These are phyloP conservation scores for Rhodocollybia butyracea DNA, from an alignment of 768 basidiomycete species.

Conservation along the genomic window DNA sequence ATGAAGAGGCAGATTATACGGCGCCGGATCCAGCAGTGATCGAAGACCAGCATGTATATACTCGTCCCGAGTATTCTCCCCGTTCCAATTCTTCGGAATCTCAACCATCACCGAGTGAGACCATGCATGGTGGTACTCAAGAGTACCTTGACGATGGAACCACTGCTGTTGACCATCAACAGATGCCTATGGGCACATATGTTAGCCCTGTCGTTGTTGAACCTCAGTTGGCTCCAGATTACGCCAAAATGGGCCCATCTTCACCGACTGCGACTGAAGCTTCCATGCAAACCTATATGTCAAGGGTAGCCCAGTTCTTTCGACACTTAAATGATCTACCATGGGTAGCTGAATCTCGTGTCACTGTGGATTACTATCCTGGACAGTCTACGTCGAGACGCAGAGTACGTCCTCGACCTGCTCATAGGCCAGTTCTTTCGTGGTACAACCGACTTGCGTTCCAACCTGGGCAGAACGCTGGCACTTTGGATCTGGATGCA, in stretches of 20 bases:
- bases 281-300: slow-evolving; percentile 28
- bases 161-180: slow-evolving; percentile 16
- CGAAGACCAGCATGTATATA: not conserved
- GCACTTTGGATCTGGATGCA: not conserved
- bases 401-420: slow-evolving; percentile 9
- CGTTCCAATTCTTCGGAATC: slow-evolving; percentile 1
- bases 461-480: not conserved
- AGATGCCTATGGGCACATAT: slow-evolving; percentile 15
- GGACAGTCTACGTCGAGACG: slow-evolving; percentile 21
- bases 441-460: slow-evolving; percentile 10
- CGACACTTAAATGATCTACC: slow-evolving; percentile 35
- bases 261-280: slow-evolving; percentile 34
- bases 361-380: slow-evolving; percentile 43
- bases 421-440: slow-evolving; percentile 3
- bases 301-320: slow-evolving; percentile 33
- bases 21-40: not conserved
- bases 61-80: not conserved
- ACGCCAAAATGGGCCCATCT: slow-evolving; percentile 45
- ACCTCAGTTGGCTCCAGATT: slow-evolving; percentile 41
- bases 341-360: slow-evolving; percentile 39
- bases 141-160: slow-evolving; percentile 9
- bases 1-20: not conserved
- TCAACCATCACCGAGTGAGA: not conserved
- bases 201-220: slow-evolving; percentile 37
- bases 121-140: not conserved